Evolutionary conservation across 352 stramenopile genomes (phyloP), one percentile per base, ranked within the genome.

Genomic region (Globisporangium megalacanthum): DNA sequence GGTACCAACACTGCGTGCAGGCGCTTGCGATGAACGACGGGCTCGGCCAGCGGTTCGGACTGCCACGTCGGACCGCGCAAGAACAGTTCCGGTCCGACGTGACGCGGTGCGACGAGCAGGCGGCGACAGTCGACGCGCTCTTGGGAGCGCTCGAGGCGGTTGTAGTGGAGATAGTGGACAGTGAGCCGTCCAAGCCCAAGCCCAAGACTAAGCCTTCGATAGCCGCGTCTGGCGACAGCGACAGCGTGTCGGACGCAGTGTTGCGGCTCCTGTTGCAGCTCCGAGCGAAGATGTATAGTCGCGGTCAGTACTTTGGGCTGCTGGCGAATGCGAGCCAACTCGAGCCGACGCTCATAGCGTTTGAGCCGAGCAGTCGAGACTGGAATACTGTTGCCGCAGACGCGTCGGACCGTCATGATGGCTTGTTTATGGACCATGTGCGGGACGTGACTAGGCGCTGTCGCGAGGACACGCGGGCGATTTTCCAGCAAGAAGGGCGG

Each of bases 11-110:
- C n/a, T 94, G 77, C 50, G 60, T 89, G 19, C 86, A 94, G 56
- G 83, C 62, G 39, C 62, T 97, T 47, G 91, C 82, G 15, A 90
- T 97, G 69, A 84, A 86, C 52, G 86, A 97, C 61, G 89, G 90
- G 0, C 68, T 97, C 0, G 89, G 89, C 0, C 86, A 90, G 62
- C 97, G 94, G 66, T 97, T 92, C 39, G 88, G 90, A 14, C 64
- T 91, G 22, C 90, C 90, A 52, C 68, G 86, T 0, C 81, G 89
- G 35, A 84, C 74, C 13, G 88, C 90, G 2, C 86, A 96, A 61
- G 89, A 97, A 56, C 62, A 77, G 14, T 88, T 93, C 41, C 77
- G 90, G 5, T 92, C 83, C 1, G 85, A 94, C 57, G 88, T 91
- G 14, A 89, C 80, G 22, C 80, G 80, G 8, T 89, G 83, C 22